Evolutionary conservation across 495 filamentous ascomycete species (phyloP), one percentile per base, ranked within the genome.

Genomic region (Penicillium fimorum): DNA sequence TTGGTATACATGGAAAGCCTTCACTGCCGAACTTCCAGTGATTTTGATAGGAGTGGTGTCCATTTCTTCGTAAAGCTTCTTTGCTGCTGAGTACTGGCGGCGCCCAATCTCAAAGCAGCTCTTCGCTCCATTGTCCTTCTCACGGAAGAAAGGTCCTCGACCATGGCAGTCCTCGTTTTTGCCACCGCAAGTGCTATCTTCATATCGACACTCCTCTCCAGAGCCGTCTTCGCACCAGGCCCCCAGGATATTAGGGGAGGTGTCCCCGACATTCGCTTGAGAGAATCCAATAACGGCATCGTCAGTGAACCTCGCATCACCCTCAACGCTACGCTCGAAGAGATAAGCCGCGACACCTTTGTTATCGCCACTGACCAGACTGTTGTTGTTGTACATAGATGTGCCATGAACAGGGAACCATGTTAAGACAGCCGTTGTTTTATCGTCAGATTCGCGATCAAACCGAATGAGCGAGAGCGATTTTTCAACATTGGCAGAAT

Each of bases 381-480:
- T 96, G 67, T 98, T 97, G 70, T 98, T 97, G 53, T 89, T 88
- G 44, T 92, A 84, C 77, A 97, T 81, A 7, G 89, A 93, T 0
- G 93, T 98, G 12, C 94, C 94, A 65, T 98, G 93, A 10, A 91
- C 90, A 9, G 93, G 87, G 67, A 96, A 97, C 89, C 92, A 98
- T 5, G 90, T 96, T 47, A 98, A 65, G 3, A 94, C 78, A 33
- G 88, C 93, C 47, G 86, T 83, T 51, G 85, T 87, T 72, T 88
- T 90, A 47, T 81, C 79, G 71, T 92, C 87, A 4, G 81, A 84
- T 17, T 79, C 76, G 7, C 88, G 80, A 58, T 87, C 84, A 68
- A 98, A 96, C 52, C 85, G 86, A 15, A 98, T 75, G 40, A 96
- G 70, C 0, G 89, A 95, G 77, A 98, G 70, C 6, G 86, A 83